Percentiles rank a stretch among this genome's conserved stretches.
Conservation (phyloP, 768 basidiomycete species). For the Calocybe cyanea region DNA sequence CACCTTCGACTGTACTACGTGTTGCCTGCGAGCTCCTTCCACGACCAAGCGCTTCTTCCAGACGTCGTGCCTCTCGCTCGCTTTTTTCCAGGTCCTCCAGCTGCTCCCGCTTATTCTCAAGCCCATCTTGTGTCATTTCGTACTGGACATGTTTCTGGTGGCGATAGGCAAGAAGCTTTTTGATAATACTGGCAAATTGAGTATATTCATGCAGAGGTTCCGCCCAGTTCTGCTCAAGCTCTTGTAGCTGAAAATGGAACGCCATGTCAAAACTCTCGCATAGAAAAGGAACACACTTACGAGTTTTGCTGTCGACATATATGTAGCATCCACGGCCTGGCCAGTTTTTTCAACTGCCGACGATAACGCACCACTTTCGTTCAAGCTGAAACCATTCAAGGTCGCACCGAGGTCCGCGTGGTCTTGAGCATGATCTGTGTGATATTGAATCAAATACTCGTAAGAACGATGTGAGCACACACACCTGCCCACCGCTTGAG, state of each 20-base stretch:
- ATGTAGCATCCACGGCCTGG: conserved; percentile 92
- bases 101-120: conserved; percentile 80
- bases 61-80: conserved; percentile 82
- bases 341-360: conserved; percentile 93
- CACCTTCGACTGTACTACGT: conserved; percentile 24
- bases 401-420: conserved; percentile 89
- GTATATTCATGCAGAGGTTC: conserved; percentile 95
- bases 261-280: conserved; percentile 6
- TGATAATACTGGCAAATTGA: conserved; percentile 94
- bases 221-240: conserved; percentile 91
- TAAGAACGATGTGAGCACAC: conserved; percentile 20
- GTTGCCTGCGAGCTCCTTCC: conserved; percentile 33
- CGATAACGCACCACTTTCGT: conserved; percentile 72
- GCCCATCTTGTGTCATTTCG: conserved; percentile 91
- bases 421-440: conserved; percentile 75
- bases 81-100: conserved; percentile 90
- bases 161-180: conserved; percentile 88
- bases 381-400: conserved; percentile 90
- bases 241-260: conserved; percentile 63
- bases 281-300: conserved; percentile 39
- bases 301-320: conserved; percentile 86
- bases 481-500: conserved; percentile 94
- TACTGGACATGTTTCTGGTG: conserved; percentile 98
- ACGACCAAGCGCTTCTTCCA: conserved; percentile 82
- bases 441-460: background rate